Percentiles rank a stretch among this genome's conserved stretches.
Conservation (phyloP, 371 early-diverging fungal species). For the Rhizopus stolonifer region DNA sequence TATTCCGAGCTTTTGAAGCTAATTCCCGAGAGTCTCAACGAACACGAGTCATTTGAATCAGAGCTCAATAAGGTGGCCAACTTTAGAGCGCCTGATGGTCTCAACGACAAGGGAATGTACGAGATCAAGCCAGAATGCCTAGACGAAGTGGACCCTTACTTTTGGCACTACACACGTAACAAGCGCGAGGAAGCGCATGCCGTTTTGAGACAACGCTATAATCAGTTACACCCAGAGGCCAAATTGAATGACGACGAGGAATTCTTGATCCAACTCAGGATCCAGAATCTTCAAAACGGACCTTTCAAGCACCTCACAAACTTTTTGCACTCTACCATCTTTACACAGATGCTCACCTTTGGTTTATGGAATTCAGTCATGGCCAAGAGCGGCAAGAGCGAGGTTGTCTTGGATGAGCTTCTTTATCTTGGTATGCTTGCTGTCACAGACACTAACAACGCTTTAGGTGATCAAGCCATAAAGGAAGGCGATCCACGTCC, state of each 20-base stretch:
- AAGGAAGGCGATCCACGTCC: slow-evolving; percentile 45
- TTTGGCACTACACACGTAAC: slow-evolving; percentile 88
- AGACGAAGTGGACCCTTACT: slow-evolving; percentile 88
- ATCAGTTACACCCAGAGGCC: slow-evolving; percentile 20
- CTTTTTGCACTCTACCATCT: slow-evolving; percentile 66
- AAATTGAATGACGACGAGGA: slow-evolving; percentile 31
- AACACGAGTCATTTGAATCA: slow-evolving; percentile 74
- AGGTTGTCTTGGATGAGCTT: slow-evolving; percentile 72
- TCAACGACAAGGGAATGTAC: slow-evolving; percentile 83
- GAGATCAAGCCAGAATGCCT: slow-evolving; percentile 84
- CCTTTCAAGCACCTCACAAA: slow-evolving; percentile 72
- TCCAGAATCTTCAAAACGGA: slow-evolving; percentile 61
- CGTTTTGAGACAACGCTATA: slow-evolving; percentile 47
- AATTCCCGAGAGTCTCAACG: slow-evolving; percentile 79
- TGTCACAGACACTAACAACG: slow-evolving; percentile 63
- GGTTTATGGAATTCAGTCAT: slow-evolving; percentile 71
- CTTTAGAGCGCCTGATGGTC: slow-evolving; percentile 81
- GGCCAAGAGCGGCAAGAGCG: slow-evolving; percentile 53
- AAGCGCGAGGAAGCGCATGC: slow-evolving; percentile 88
- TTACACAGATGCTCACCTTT: slow-evolving; percentile 76
- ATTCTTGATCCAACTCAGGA: slow-evolving; percentile 57
- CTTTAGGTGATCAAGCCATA: slow-evolving; percentile 55
- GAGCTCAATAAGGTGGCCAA: slow-evolving; percentile 72
- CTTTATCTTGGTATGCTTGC: slow-evolving; percentile 79
- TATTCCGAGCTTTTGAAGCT: slow-evolving; percentile 84